phyloP scores from a whole-genome alignment of 1,139 yeast species.

The Geotrichum cucujoidarum region DNA sequence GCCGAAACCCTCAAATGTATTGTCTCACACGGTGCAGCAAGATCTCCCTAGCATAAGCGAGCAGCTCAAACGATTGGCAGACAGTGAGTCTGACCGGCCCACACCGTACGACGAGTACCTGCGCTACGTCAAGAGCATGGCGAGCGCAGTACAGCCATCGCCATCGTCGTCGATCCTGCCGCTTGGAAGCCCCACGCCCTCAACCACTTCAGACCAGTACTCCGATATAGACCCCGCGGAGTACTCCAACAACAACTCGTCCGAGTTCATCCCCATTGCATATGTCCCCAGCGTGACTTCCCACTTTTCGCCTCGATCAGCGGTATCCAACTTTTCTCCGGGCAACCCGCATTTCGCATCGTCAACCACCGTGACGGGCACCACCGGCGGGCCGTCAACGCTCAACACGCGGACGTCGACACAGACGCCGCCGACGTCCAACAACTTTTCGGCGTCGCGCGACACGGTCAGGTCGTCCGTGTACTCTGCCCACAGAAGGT shows the following conservation, averaged over 20 bases:
- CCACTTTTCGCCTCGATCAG: conserved; percentile 6
- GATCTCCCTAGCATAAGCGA: background rate
- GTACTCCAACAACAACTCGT: conserved; percentile 24
- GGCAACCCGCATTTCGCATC: conserved; percentile 2
- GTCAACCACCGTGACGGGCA: conserved; percentile 5
- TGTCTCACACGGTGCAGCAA: background rate
- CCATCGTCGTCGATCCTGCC: conserved; percentile 8
- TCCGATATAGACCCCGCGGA: background rate
- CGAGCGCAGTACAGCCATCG: background rate
- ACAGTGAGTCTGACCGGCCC: background rate
- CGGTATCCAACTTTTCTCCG: conserved; percentile 1
- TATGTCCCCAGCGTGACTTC: conserved; percentile 72
- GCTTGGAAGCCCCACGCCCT: background rate
- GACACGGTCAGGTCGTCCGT: background rate
- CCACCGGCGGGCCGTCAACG: too few relatives aligned
- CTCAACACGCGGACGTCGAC: too few relatives aligned
- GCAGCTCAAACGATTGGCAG: background rate
- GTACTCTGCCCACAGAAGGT: background rate
- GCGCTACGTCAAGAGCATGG: conserved; percentile 1
- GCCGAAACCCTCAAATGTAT: too few relatives aligned
- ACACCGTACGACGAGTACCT: conserved; percentile 10
- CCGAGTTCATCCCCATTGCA: conserved; percentile 77
- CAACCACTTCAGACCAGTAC: background rate
- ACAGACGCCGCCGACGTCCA: background rate
- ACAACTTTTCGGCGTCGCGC: background rate